Conservation (phyloP, 192 early-diverging fungal genomes). For the Geosiphon pyriformis region DNA sequence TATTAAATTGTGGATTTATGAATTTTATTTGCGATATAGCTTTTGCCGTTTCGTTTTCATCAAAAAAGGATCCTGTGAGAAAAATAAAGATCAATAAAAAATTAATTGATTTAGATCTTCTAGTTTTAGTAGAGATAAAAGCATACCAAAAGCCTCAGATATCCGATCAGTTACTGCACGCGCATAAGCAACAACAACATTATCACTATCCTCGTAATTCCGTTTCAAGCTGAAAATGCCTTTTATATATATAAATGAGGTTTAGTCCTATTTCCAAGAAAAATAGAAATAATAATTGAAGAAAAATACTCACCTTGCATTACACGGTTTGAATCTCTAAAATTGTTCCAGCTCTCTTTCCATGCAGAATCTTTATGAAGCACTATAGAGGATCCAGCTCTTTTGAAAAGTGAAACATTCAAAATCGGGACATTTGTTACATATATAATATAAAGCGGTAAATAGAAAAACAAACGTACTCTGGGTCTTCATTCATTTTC, state of each 20-base stretch:
- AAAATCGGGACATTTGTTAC: background rate
- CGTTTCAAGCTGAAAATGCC: conserved; percentile 70
- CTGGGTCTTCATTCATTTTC: conserved; percentile 32
- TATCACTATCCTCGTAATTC: conserved; percentile 85
- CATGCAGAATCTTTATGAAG: conserved; percentile 81
- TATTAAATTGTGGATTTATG: conserved; percentile 82
- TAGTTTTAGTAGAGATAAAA: no score
- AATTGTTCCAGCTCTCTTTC: conserved; percentile 88
- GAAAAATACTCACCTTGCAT: conserved; percentile 53
- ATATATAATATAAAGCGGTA: conserved; percentile 4
- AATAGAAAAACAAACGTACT: conserved; percentile 25
- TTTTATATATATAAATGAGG: conserved; percentile 26
- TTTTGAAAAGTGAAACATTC: conserved; percentile 16
- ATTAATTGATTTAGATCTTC: no score
- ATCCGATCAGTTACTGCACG: conserved; percentile 73
- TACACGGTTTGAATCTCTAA: conserved; percentile 83
- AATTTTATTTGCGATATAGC: conserved; percentile 78
- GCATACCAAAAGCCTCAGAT: conserved; percentile 62
- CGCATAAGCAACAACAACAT: conserved; percentile 70
- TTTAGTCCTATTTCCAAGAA: background rate
- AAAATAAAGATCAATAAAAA: no score
- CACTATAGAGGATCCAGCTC: conserved; percentile 71
- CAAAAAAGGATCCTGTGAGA: conserved; percentile 63
- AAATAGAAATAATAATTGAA: background rate
- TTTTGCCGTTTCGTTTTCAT: conserved; percentile 90